Conservation (phyloP, 495 filamentous ascomycete genomes). For the Aspergillus sclerotiicarbonarius region DNA sequence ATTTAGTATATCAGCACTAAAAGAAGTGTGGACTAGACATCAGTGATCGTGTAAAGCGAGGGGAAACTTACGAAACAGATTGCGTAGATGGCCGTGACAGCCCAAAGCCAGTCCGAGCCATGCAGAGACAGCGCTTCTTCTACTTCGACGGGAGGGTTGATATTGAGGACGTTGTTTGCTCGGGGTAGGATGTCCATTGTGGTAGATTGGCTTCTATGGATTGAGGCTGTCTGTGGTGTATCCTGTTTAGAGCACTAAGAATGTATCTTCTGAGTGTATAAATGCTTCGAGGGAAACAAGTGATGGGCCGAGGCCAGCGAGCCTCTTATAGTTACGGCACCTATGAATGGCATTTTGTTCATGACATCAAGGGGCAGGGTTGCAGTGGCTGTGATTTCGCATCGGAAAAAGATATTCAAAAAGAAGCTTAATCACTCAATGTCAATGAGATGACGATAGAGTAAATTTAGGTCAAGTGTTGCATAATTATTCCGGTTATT, state of each 20-base stretch:
- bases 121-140: constrained; percentile 60
- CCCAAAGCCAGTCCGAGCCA: constrained; percentile 61
- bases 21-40: not conserved
- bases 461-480: no score
- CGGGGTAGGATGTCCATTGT: constrained; percentile 33
- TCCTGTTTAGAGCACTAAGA: no score
- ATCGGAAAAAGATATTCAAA: not conserved
- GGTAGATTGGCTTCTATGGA: not conserved
- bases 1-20: not conserved
- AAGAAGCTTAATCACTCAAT: no score
- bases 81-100: constrained; percentile 36
- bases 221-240: not conserved
- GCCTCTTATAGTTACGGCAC: not conserved
- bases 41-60: not conserved
- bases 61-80: constrained; percentile 15
- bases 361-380: no score
- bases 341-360: no score
- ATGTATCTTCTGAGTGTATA: no score
- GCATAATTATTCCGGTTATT: no score
- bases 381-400: not conserved
- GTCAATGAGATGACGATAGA: no score
- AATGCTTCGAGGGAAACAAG: no score
- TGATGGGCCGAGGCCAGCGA: not conserved
- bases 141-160: constrained; percentile 44
- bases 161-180: constrained; percentile 49